Evolutionary conservation across 1,139 yeast species (phyloP).

Genomic region (Geotrichum siamense): DNA sequence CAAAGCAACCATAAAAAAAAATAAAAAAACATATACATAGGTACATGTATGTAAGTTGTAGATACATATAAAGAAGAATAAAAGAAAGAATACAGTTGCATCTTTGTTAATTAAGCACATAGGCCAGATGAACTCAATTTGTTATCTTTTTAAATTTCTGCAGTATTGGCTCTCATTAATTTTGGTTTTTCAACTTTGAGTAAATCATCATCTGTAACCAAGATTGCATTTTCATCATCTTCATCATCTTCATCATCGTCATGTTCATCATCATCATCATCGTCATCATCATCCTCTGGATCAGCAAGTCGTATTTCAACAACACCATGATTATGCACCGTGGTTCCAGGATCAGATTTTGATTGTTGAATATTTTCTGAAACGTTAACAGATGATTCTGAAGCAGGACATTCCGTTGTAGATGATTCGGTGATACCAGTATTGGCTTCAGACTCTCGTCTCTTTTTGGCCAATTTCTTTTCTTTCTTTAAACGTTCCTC

Average conservation of each 20-base stretch:
- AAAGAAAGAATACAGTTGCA: no score
- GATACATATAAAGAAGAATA: no score
- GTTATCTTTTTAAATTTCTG: slow-evolving; percentile 14
- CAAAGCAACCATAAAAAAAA: no score
- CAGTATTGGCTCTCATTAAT: slow-evolving; percentile 11
- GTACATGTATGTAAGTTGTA: no score
- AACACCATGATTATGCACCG: no score
- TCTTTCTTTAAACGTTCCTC: slow-evolving; percentile 12
- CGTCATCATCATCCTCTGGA: not conserved
- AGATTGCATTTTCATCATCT: slow-evolving; percentile 4
- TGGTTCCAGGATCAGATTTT: no score
- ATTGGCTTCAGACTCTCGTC: slow-evolving; percentile 2
- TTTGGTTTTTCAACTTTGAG: slow-evolving; percentile 5
- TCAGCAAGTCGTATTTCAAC: slow-evolving; percentile 19
- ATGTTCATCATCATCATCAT: not conserved
- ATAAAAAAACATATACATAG: no score
- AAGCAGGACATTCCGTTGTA: no score
- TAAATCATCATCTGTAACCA: not conserved
- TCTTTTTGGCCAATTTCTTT: slow-evolving; percentile 11
- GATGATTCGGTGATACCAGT: not conserved
- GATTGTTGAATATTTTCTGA: not conserved
- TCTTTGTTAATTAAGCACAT: no score
- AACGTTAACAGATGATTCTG: not conserved
- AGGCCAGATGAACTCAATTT: no score
- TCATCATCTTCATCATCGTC: slow-evolving; percentile 13